These are phyloP conservation scores for Aspergillus carbonarius DNA, from an alignment of 2,329 filamentous ascomycete species.

Conservation along the genomic window DNA sequence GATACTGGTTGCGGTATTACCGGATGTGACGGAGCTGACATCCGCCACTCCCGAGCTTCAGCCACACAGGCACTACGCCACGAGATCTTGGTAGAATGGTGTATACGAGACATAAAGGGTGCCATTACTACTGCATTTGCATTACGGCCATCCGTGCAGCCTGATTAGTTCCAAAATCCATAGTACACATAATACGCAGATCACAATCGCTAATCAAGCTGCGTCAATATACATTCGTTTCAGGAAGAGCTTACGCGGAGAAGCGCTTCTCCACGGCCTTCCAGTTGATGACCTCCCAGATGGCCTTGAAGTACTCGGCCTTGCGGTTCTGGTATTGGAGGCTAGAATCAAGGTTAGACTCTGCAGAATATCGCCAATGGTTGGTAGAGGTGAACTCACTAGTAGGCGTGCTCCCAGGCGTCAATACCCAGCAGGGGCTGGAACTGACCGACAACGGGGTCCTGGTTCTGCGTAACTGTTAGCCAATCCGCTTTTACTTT, in stretches of 20 bases:
- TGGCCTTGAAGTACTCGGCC: slow-evolving; percentile 89
- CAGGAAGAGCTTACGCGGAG: slow-evolving; percentile 39
- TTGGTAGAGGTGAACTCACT: slow-evolving; percentile 49
- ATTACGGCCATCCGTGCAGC: slow-evolving; percentile 12
- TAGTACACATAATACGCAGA: slow-evolving; percentile 7
- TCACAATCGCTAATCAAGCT: slow-evolving; percentile 14
- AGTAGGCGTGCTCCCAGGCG: slow-evolving; percentile 96
- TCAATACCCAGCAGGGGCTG: slow-evolving; percentile 84
- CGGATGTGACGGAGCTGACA: neutral
- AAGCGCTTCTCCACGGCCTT: slow-evolving; percentile 81
- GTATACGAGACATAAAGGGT: neutral
- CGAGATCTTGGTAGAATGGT: neutral
- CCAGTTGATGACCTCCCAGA: slow-evolving; percentile 98
- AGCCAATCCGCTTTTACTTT: neutral
- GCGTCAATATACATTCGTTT: slow-evolving; percentile 11
- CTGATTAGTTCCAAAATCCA: slow-evolving; percentile 8
- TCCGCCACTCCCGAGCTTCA: slow-evolving; percentile 3
- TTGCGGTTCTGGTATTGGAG: slow-evolving; percentile 96
- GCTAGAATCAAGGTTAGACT: slow-evolving; percentile 40
- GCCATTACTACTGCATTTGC: neutral
- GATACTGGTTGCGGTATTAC: neutral
- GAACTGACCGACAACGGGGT: slow-evolving; percentile 81
- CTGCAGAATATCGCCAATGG: neutral
- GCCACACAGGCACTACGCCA: neutral
- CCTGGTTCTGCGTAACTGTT: slow-evolving; percentile 64